Evolutionary conservation across 345 rosid species (phyloP), one percentile per base, ranked within the genome.

Genomic region (Cardiospermum halicacabum): DNA sequence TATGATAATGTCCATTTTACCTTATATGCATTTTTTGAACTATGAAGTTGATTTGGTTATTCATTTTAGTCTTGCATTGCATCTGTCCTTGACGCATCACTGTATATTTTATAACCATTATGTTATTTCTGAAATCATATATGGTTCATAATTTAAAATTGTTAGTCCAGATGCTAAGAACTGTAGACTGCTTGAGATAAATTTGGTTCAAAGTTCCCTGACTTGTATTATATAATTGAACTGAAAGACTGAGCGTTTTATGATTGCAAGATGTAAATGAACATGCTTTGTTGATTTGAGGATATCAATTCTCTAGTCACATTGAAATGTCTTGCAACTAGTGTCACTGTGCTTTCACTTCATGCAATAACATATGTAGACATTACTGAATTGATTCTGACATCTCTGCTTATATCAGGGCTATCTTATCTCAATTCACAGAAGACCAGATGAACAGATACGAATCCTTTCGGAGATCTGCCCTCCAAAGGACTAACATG

Each of bases 381-480:
- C 30, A 34, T 60, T 60, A 59, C 50, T 36, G 5, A 2, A 36
- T 58, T 15, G 13, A 21, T 12, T 10, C 25, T 69, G 54, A 42
- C 36, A 58, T 57, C 12, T 13, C 25, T 27, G 30, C 40, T 30
- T 45, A 64, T 54, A 63, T 59, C 69, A 91, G 97, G 80, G 66
- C 83, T 64, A 86, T 91, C 64, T 77, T 91, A 63, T 86, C 93
- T 50, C 96, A 87, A 64, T 95, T 95, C 59, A 84, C 96, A 1
- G 90, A 70, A 72, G 83, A 78, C 13, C 94, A 91, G 74, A 91
- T 91, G 96, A 87, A 85, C 36, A 77, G 97, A 57, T 91, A 95
- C 34, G 96, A 95, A 75, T 95, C 97, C 16, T 95, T 89, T 32
- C 77, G 97, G 55, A 89, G 97, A 77, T 91, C 97, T 60, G 99